Percentiles rank a stretch among this genome's conserved stretches.
Conservation (phyloP, 1,284 basidiomycete genomes). For the Malassezia arunalokei region DNA sequence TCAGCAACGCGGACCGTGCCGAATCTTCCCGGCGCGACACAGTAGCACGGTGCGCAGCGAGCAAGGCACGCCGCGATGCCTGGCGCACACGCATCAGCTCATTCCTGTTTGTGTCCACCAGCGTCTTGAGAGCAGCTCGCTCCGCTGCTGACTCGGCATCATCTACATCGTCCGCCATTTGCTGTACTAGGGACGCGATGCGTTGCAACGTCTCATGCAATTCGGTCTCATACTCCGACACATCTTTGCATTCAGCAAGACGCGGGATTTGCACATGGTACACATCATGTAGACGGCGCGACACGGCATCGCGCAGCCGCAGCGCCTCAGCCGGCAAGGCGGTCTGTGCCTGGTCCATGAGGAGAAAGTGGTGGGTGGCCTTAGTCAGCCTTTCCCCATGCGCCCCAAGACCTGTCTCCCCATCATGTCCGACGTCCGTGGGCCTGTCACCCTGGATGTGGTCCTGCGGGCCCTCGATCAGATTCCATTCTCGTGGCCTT, state of each 20-base stretch:
- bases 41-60: slow-evolving; percentile 4
- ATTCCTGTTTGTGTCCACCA: slow-evolving; percentile 4
- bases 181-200: slow-evolving; percentile 20
- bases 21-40: slow-evolving; percentile 6
- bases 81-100: slow-evolving; percentile 15
- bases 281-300: slow-evolving; percentile 22
- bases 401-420: not conserved
- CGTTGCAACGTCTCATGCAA: slow-evolving; percentile 22
- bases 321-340: not conserved
- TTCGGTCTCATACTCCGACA: slow-evolving; percentile 24
- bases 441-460: slow-evolving; percentile 19
- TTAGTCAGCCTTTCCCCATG: not conserved
- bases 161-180: slow-evolving; percentile 25
- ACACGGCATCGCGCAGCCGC: slow-evolving; percentile 17
- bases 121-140: slow-evolving; percentile 13
- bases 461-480: slow-evolving; percentile 22
- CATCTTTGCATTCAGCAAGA: slow-evolving; percentile 17
- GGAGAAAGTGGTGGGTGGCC: no score
- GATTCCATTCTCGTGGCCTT: slow-evolving; percentile 30
- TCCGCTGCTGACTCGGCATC: slow-evolving; percentile 22
- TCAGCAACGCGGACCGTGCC: slow-evolving; percentile 7
- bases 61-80: slow-evolving; percentile 3
- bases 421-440: slow-evolving; percentile 4
- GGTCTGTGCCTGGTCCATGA: no score
- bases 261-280: slow-evolving; percentile 21